Evolutionary conservation across 371 early-diverging fungal species (phyloP), one percentile per base, ranked within the genome.

Genomic region (Apophysomyces elegans): DNA sequence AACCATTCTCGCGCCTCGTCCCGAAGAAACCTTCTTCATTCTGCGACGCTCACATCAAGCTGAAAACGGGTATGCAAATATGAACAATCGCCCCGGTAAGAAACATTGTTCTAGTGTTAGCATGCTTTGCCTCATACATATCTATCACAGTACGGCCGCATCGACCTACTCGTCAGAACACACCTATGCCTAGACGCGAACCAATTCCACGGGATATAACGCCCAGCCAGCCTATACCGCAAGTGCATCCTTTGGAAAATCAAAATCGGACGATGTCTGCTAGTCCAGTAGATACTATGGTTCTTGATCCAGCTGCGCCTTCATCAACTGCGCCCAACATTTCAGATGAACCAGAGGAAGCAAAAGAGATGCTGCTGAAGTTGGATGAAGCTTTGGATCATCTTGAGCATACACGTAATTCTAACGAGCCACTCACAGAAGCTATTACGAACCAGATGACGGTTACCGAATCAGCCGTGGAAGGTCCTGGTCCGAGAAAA

Each of bases 11-110:
- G 57, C 80, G 37, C 80, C 83, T 37, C 73, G 73, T 56, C 67
- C 70, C 32, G 72, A 73, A 47, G 84, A 83, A 63, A 74, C 71
- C 1, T 80, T 61, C 46, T 83, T 83, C 21, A 65, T 83, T 36
- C 62, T 82, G 35, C 69, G 72, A 59, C 66, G 75, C 14, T 37
- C 64, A 3, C 60, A 65, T 35, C 56, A 54, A 35, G 59, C 50
- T 35, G 59, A 46, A 21, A 21, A 57, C 11, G 54, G 54, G 9
- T 21, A 4, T 21, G 21, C 18, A 9, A 50, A 50, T 21, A 32
- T n/a, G 37, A 54, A n/a, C 8, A 35, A 57, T 46, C 68, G 68
- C 36, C 69, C 69, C 26, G 58, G 68, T 68, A 59, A 68, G 14
- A 39, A 65, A 13, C 62, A 11, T 60, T 21, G 6, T 62, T 63